Conservation (phyloP, 2,329 filamentous ascomycete species). For the Colletotrichum horii region DNA sequence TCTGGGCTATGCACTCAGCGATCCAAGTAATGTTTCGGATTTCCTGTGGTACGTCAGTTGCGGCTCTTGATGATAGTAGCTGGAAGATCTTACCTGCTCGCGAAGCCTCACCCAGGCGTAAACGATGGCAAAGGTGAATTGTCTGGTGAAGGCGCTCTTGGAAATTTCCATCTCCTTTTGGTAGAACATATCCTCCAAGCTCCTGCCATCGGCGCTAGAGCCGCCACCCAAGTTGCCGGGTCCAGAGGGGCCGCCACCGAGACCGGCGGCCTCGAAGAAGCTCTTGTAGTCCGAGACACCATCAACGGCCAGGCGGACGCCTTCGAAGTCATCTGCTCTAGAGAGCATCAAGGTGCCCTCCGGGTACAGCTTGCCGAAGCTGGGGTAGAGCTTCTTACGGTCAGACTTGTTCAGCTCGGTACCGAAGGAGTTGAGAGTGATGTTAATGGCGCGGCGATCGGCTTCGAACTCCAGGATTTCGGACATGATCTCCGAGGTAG, state of each 20-base stretch:
- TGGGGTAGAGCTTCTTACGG: conserved; percentile 94
- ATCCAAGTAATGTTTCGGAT: conserved; percentile 99
- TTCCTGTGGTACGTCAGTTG: conserved; percentile 68
- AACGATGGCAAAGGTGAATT: conserved; percentile 93
- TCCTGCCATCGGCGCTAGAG: conserved; percentile 80
- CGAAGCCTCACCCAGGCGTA: conserved; percentile 98
- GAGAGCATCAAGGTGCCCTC: conserved; percentile 96
- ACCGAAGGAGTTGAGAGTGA: conserved; percentile 97
- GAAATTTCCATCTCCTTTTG: conserved; percentile 99
- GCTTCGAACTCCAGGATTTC: conserved; percentile 97
- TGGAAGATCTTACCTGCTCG: conserved; percentile 78
- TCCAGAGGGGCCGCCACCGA: conserved; percentile 72
- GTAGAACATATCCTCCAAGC: conserved; percentile 96
- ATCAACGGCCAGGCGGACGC: conserved; percentile 91
- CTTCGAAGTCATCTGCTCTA: conserved; percentile 92
- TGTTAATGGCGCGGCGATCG: conserved; percentile 96
- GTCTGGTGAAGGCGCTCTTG: conserved; percentile 91
- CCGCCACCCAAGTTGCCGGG: conserved; percentile 87
- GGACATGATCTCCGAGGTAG: conserved; percentile 92
- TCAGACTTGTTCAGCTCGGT: conserved; percentile 94
- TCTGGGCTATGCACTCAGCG: conserved; percentile 98
- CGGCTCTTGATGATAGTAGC: conserved; percentile 27
- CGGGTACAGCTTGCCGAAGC: conserved; percentile 88
- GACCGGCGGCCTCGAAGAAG: conserved; percentile 91
- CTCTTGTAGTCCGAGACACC: conserved; percentile 92